Evolutionary conservation across 2,329 filamentous ascomycete species (phyloP), one percentile per base, ranked within the genome.

Genomic region (Huntiella moniliformis): DNA sequence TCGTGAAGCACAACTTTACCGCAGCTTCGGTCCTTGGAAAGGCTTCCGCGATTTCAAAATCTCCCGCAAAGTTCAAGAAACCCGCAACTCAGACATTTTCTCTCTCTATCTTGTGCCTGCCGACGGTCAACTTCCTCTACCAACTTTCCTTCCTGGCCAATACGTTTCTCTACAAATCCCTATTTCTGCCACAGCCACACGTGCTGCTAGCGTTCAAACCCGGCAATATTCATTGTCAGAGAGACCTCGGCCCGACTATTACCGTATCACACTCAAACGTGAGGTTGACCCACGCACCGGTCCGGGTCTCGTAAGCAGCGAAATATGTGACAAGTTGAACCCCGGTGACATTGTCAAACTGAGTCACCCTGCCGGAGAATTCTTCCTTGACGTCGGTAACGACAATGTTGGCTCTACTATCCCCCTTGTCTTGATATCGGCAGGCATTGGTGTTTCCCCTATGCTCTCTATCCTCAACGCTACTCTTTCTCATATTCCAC

Each of bases 181-280:
- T 39, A 68, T 85, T 1, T 73, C 77, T 0, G 64, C 68, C 41
- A 66, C 80, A 16, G 51, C 42, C 22, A 22, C 18, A 13, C 11
- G n/a, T 5, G 54, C 53, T 12, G 70, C 71, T n/a, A 67, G 78
- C 53, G 61, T 68, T 48, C 83, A 88, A 60, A 74, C 75, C 48
- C 65, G 82, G 46, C 82, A 88, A 63, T 88, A 85, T 64, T 82
- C 76, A 40, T 65, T 88, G 47, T 80, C 74, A 55, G 75, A 82
- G 53, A 66, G 62, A 2, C 45, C 49, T n/a, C 28, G 45, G 15
- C 67, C 67, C 5, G 63, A 64, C 12, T 70, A 75, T 59, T 83
- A 83, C 61, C 73, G 82, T 46, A 76, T 88, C 61, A 81, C 73
- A 52, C 76, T 88, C 51, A 87, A 86, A 68, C 71, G 65, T 48